phyloP scores from a whole-genome alignment of 345 rosid genomes.

The Leavenworthia alabamica region DNA sequence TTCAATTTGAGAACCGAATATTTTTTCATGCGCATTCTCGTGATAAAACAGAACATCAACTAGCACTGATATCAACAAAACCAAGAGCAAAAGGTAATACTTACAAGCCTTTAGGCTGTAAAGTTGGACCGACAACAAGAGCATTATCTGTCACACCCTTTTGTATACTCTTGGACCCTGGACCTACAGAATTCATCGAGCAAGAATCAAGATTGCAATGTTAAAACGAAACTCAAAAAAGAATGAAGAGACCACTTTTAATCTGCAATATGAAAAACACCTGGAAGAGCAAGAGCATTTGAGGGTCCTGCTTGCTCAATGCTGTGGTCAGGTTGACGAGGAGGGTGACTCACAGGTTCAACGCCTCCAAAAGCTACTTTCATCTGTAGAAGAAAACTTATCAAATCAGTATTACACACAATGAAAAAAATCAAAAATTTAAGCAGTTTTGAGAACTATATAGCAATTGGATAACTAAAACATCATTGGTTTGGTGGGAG shows the following conservation, averaged over 20 bases:
- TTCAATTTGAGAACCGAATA: constrained; percentile 15
- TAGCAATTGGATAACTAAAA: neutral
- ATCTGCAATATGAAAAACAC: constrained; percentile 32
- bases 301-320: constrained; percentile 41
- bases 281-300: constrained; percentile 64
- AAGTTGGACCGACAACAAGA: constrained; percentile 74
- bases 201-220: neutral
- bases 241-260: neutral
- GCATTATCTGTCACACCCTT: constrained; percentile 57
- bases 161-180: constrained; percentile 44
- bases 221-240: neutral
- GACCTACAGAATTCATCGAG: constrained; percentile 43
- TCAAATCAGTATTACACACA: neutral
- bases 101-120: constrained; percentile 57
- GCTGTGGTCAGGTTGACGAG: constrained; percentile 34
- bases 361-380: constrained; percentile 56
- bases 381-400: constrained; percentile 37
- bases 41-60: neutral
- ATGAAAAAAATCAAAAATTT: neutral
- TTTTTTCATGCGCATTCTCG: neutral
- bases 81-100: constrained; percentile 19
- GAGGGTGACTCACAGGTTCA: constrained; percentile 35
- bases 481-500: too few relatives aligned
- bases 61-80: neutral
- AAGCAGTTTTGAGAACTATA: neutral